phyloP scores from a whole-genome alignment of 139 green algal genomes.

The Parachlorella kessleri region DNA sequence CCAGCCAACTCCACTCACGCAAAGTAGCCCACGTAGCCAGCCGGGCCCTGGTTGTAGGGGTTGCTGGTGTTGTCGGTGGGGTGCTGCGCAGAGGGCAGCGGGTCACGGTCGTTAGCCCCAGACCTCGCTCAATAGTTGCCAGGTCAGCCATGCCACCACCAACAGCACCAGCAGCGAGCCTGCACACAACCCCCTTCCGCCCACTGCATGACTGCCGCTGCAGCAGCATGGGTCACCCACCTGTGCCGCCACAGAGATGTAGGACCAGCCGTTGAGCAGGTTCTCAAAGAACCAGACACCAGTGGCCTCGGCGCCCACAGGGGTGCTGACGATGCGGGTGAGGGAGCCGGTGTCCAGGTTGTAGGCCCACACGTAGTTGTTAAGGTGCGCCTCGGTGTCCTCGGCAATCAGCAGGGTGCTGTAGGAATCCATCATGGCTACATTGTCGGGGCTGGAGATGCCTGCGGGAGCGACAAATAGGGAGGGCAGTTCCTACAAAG shows the following conservation, averaged over 20 bases:
- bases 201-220: too few relatives aligned
- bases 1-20: too few relatives aligned
- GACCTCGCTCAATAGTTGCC: too few relatives aligned
- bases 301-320: not conserved
- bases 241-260: not conserved
- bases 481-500: too few relatives aligned
- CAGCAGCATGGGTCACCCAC: not conserved
- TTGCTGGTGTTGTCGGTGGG: too few relatives aligned
- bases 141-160: too few relatives aligned
- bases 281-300: not conserved
- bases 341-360: conserved; percentile 14
- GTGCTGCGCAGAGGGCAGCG: too few relatives aligned
- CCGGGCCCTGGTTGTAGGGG: not conserved
- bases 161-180: too few relatives aligned
- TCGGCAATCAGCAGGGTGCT: conserved; percentile 44
- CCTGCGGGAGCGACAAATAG: not conserved
- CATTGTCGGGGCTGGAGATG: conserved; percentile 51
- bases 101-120: too few relatives aligned
- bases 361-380: conserved; percentile 57
- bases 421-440: conserved; percentile 34
- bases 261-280: not conserved
- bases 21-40: not conserved
- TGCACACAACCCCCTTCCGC: not conserved
- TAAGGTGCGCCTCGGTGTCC: conserved; percentile 47
- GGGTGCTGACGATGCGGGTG: not conserved